Base-by-base conservation (phyloP, 805 yeast species). In the Barnettozyma pratensis region DNA sequence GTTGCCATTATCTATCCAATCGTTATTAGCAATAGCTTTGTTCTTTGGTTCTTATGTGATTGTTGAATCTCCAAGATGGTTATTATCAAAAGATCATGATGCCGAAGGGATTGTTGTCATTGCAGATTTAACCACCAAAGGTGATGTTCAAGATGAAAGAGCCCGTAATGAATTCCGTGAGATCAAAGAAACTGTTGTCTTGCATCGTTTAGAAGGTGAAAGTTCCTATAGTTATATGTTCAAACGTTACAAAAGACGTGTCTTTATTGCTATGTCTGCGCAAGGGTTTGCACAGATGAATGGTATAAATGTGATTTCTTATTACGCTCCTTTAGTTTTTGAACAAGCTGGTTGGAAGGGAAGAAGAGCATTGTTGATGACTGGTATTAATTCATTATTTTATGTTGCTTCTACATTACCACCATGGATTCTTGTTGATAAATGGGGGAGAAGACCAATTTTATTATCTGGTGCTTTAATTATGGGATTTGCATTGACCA, bases 281-380 rank as follows among this genome's bases (percentile, higher is more conserved):
- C 96, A 87, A 63, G 80, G 88, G 71, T 89, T 91, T 73, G 97
- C 97, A 3, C 97, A 91, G 67, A 72, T 91, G 64, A 87, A 90
- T 64, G 97, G 97, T 59, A 91, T 90, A 66, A 91, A 90, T 62
- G 92, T 91, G 45, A 87, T 91, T 47, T 83, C 95, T 1, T 91
- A 91, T 67, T 90, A 90, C 69, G 96, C 97, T 2, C 96, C 97
- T 2, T 70, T 91, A 66, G 96, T 90, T 42, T 91, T 90, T 66
- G 97, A 91, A 64, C 87, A 87, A 57, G 97, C 97, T 3, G 97
- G 97, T 29, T 91, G 97, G 96, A 67, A 76, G 7, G 97, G 97
- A 28, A 73, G 96, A 51, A 79, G 81, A 55, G 96, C 97, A 3
- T 80, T 90, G 53, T 75, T 89, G 54, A 87, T 90, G 96, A 88